These are phyloP conservation scores for Kernera saxatilis DNA, from an alignment of 345 rosid genomes.

Conservation along the genomic window DNA sequence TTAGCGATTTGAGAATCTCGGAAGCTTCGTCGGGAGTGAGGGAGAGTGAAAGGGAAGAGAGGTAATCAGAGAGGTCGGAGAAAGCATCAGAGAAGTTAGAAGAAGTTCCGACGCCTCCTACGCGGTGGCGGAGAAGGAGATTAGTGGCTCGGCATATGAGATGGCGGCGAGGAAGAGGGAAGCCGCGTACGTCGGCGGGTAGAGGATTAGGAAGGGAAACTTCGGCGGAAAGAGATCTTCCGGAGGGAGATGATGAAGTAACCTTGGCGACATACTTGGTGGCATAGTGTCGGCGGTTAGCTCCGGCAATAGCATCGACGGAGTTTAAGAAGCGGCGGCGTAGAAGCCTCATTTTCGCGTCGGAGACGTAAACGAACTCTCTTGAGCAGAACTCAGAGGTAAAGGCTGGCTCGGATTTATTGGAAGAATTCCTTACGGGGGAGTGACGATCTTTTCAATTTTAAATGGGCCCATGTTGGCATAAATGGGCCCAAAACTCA, in stretches of 20 bases:
- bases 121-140: conserved; percentile 35
- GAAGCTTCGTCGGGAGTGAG: conserved; percentile 78
- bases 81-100: conserved; percentile 30
- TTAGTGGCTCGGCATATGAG: conserved; percentile 68
- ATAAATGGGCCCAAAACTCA: neutral
- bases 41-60: conserved; percentile 52
- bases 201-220: conserved; percentile 49
- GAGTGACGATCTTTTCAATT: neutral
- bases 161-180: conserved; percentile 69
- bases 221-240: conserved; percentile 72
- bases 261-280: conserved; percentile 75
- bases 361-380: neutral
- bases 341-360: conserved; percentile 21
- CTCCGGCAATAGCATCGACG: neutral
- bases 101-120: neutral
- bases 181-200: conserved; percentile 67
- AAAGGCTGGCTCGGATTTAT: neutral
- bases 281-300: conserved; percentile 43
- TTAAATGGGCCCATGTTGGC: neutral
- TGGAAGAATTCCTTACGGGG: too few relatives aligned
- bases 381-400: neutral
- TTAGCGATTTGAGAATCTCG: conserved; percentile 77
- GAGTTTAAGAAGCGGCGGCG: conserved; percentile 13
- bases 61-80: conserved; percentile 46
- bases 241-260: conserved; percentile 70